These are phyloP conservation scores for Plasmodium yoelii DNA, from an alignment of 169 alveolate genomes.

Conservation along the genomic window DNA sequence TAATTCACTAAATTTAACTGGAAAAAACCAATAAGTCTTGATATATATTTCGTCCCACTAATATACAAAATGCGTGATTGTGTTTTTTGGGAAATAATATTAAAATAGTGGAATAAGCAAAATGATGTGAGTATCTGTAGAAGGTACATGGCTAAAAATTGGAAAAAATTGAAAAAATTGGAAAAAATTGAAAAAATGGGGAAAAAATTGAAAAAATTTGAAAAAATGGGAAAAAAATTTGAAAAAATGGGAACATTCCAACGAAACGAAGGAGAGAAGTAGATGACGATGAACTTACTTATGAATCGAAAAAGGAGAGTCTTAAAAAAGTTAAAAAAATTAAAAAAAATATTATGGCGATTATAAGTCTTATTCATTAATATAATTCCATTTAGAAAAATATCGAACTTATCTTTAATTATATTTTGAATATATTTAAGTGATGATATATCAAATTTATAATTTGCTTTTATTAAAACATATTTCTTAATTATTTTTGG, in stretches of 20 bases:
- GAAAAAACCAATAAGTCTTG: conserved; percentile 47
- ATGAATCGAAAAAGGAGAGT: conserved; percentile 36
- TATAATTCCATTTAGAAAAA: background rate
- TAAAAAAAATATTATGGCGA: background rate
- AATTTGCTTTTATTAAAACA: conserved; percentile 10
- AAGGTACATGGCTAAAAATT: conserved; percentile 47
- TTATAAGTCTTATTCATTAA: conserved; percentile 17
- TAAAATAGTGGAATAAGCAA: conserved; percentile 38
- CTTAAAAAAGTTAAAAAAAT: conserved; percentile 17
- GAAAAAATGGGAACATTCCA: too few species aligned
- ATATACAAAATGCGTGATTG: conserved; percentile 24
- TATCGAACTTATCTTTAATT: background rate
- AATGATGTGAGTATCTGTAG: conserved; percentile 27
- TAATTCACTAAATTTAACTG: conserved; percentile 51
- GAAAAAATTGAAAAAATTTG: too few species aligned
- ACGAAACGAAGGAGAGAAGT: too few species aligned
- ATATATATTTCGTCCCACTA: conserved; percentile 39
- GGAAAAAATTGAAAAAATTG: too few species aligned
- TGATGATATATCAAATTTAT: conserved; percentile 7
- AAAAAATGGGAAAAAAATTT: too few species aligned
- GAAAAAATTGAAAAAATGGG: too few species aligned
- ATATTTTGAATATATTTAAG: background rate
- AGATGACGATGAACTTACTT: too few species aligned
- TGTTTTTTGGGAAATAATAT: conserved; percentile 52
- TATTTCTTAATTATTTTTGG: conserved; percentile 32